These are phyloP conservation scores for Gonium pectorale DNA, from an alignment of 139 green algal genomes.

Conservation along the genomic window DNA sequence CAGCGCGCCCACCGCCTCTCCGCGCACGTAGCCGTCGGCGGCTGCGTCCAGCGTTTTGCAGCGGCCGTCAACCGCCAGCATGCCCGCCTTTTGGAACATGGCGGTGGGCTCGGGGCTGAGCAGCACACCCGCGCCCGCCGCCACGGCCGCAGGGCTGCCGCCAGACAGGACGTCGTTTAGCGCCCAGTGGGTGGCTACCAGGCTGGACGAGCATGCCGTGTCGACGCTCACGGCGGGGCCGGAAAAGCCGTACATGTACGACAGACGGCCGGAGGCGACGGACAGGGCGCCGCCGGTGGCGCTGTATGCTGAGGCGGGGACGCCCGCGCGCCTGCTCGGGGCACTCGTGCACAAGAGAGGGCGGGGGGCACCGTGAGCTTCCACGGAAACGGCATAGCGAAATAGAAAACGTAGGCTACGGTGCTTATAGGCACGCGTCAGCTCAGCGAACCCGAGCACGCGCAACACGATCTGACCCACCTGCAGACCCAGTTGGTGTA, in stretches of 20 bases:
- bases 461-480: background rate
- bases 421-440: too few relatives aligned
- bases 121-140: slow-evolving; percentile 78
- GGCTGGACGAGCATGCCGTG: slow-evolving; percentile 82
- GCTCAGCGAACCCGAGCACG: too few relatives aligned
- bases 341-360: background rate
- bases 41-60: slow-evolving; percentile 87
- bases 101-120: slow-evolving; percentile 78
- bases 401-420: too few relatives aligned
- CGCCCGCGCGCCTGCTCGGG: slow-evolving; percentile 37
- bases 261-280: slow-evolving; percentile 76
- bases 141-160: slow-evolving; percentile 51
- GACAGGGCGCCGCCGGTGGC: slow-evolving; percentile 71
- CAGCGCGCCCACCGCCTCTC: slow-evolving; percentile 73
- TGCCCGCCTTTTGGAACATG: slow-evolving; percentile 88
- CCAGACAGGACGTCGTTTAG: slow-evolving; percentile 49
- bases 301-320: slow-evolving; percentile 65
- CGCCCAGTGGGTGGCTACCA: slow-evolving; percentile 82
- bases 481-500: slow-evolving; percentile 81
- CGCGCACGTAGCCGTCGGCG: slow-evolving; percentile 88
- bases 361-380: too few relatives aligned
- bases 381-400: too few relatives aligned
- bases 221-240: slow-evolving; percentile 81
- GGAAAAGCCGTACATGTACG: slow-evolving; percentile 79
- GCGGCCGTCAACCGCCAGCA: slow-evolving; percentile 85